phyloP scores from a whole-genome alignment of 129 eudicot genomes.

The Chrysanthemum lavandulifolium region DNA sequence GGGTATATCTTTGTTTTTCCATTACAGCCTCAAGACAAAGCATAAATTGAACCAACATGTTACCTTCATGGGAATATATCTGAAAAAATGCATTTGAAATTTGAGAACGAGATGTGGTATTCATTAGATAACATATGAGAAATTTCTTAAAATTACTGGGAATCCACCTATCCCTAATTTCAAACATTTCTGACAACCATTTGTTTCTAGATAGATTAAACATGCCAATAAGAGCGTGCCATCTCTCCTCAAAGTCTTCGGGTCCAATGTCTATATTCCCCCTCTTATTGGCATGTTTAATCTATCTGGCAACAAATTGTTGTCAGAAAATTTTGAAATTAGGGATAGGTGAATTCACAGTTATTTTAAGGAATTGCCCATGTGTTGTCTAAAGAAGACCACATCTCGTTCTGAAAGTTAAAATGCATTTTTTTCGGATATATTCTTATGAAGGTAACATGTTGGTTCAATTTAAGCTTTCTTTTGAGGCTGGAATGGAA shows the following conservation, averaged over 20 bases:
- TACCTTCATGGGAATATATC: neutral
- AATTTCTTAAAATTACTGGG: neutral
- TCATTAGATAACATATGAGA: neutral
- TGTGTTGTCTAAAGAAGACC: too few species aligned
- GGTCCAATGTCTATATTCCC: neutral
- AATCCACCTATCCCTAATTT: neutral
- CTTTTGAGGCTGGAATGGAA: neutral
- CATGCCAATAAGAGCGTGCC: neutral
- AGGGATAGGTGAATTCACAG: too few species aligned
- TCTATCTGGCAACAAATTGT: too few species aligned
- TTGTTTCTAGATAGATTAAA: neutral
- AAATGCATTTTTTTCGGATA: neutral
- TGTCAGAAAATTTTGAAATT: too few species aligned
- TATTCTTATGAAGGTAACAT: neutral
- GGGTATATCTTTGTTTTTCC: neutral
- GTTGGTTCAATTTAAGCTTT: neutral
- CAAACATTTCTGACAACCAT: constrained; percentile 2
- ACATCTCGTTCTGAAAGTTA: too few species aligned
- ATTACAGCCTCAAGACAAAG: neutral
- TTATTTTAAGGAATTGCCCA: too few species aligned
- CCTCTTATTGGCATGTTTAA: too few species aligned
- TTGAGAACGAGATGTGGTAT: neutral
- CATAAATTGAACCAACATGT: neutral
- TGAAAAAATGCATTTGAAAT: neutral
- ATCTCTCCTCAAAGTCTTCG: neutral